These are phyloP conservation scores for Fonsecaea erecta DNA, from an alignment of 2,329 filamentous ascomycete genomes.

Conservation along the genomic window DNA sequence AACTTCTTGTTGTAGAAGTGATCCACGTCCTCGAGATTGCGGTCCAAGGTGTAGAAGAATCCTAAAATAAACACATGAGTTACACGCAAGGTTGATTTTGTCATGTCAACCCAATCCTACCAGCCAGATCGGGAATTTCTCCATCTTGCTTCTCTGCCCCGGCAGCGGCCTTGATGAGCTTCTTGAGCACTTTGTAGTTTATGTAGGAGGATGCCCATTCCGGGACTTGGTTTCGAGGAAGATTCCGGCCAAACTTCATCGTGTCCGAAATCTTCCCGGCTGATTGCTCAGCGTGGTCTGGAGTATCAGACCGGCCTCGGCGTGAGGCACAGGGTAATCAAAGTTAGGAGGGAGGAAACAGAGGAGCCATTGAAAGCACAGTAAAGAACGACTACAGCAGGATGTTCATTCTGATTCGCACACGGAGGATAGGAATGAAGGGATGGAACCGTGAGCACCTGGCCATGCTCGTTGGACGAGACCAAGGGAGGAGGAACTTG, in stretches of 20 bases:
- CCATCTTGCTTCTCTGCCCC: slow-evolving; percentile 70
- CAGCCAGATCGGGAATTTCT: slow-evolving; percentile 79
- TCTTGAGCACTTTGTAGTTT: slow-evolving; percentile 71
- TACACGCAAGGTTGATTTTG: slow-evolving; percentile 26
- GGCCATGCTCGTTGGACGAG: slow-evolving; percentile 26
- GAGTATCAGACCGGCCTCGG: slow-evolving; percentile 3
- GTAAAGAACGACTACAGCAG: slow-evolving; percentile 18
- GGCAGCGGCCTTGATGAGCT: slow-evolving; percentile 81
- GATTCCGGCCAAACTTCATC: slow-evolving; percentile 58
- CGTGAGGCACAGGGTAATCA: not conserved
- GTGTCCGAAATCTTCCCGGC: slow-evolving; percentile 28
- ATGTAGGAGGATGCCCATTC: slow-evolving; percentile 58
- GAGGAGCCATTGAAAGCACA: slow-evolving; percentile 7
- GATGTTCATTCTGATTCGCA: slow-evolving; percentile 32
- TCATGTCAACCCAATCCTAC: slow-evolving; percentile 61
- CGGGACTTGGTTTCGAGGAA: slow-evolving; percentile 55
- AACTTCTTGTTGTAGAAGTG: slow-evolving; percentile 97
- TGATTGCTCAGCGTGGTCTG: not conserved
- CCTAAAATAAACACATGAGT: slow-evolving; percentile 60
- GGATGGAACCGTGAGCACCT: slow-evolving; percentile 23
- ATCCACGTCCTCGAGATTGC: slow-evolving; percentile 96
- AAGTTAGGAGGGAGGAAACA: slow-evolving; percentile 6
- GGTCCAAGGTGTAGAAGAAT: slow-evolving; percentile 95
- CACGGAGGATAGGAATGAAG: slow-evolving; percentile 34
- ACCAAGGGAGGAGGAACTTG: slow-evolving; percentile 3